phyloP scores from a whole-genome alignment of 2,329 filamentous ascomycete genomes.

The Diaporthe destruens region DNA sequence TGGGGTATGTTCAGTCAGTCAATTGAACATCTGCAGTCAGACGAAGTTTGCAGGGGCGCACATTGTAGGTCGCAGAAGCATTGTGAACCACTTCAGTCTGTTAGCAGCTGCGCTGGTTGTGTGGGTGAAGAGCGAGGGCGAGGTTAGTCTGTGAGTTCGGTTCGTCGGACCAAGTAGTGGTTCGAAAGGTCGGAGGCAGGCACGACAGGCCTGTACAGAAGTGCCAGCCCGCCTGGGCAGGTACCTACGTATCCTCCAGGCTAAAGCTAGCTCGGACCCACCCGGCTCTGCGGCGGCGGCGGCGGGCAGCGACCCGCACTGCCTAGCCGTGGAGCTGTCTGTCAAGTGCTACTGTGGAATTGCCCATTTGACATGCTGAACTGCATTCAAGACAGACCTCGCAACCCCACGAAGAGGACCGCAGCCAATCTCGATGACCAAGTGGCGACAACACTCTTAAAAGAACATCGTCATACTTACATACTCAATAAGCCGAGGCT shows the following conservation, averaged over 20 bases:
- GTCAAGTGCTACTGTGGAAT: slow-evolving; percentile 20
- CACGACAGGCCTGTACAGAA: slow-evolving; percentile 7
- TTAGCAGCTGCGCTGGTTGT: slow-evolving; percentile 36
- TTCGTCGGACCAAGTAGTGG: slow-evolving; percentile 18
- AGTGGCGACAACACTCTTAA: slow-evolving; percentile 11
- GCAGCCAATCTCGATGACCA: background rate
- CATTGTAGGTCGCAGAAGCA: slow-evolving; percentile 57
- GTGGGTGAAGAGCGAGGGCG: background rate
- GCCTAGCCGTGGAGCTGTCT: slow-evolving; percentile 30
- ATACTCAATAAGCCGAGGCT: slow-evolving; percentile 1
- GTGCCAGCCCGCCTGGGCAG: slow-evolving; percentile 3
- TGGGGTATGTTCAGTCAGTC: slow-evolving; percentile 49
- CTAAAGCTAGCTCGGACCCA: slow-evolving; percentile 24
- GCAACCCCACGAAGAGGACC: slow-evolving; percentile 8
- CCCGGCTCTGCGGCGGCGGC: slow-evolving; percentile 21
- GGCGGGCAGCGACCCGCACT: slow-evolving; percentile 30
- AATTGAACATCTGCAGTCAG: background rate
- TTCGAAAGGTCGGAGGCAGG: slow-evolving; percentile 20
- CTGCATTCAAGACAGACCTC: slow-evolving; percentile 31
- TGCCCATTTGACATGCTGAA: slow-evolving; percentile 20
- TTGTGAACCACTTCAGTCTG: slow-evolving; percentile 43
- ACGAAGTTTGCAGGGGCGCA: slow-evolving; percentile 41
- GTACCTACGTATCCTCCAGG: slow-evolving; percentile 19
- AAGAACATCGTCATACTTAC: slow-evolving; percentile 8
- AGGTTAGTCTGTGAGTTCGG: slow-evolving; percentile 11